Percentiles rank a stretch among this genome's conserved stretches.
Conservation (phyloP, 2,329 filamentous ascomycete genomes). For the Fusarium musae region DNA sequence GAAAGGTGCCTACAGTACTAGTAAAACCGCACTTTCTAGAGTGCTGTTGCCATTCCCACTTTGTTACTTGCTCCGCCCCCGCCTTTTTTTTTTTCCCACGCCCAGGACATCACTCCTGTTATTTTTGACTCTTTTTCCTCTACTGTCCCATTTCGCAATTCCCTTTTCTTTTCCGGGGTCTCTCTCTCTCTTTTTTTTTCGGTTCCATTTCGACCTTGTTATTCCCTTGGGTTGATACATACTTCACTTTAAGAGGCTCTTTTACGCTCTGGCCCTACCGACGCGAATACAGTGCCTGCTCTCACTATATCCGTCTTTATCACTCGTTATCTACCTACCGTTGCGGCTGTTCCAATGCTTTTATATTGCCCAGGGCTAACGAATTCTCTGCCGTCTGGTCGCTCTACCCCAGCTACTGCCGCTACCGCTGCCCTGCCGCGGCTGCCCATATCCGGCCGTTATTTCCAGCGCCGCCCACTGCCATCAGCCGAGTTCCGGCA, state of each 20-base stretch:
- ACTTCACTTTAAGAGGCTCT: slow-evolving; percentile 6
- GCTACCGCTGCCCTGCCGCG: slow-evolving; percentile 28
- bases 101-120: slow-evolving; percentile 22
- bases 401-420: slow-evolving; percentile 19
- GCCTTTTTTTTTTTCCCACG: slow-evolving; percentile 39
- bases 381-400: slow-evolving; percentile 23
- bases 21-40: slow-evolving; percentile 1
- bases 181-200: slow-evolving; percentile 19
- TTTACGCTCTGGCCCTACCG: background rate
- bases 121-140: slow-evolving; percentile 37
- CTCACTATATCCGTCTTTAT: slow-evolving; percentile 6
- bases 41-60: slow-evolving; percentile 14
- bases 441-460: slow-evolving; percentile 39
- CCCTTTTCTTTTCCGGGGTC: slow-evolving; percentile 45
- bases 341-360: background rate
- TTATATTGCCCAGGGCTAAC: slow-evolving; percentile 13
- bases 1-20: slow-evolving; percentile 18
- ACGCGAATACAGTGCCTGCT: background rate
- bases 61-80: slow-evolving; percentile 41
- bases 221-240: slow-evolving; percentile 27
- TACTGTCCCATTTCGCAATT: slow-evolving; percentile 35
- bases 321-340: background rate
- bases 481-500: slow-evolving; percentile 39
- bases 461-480: slow-evolving; percentile 46
- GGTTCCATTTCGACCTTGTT: slow-evolving; percentile 24